Evolutionary conservation across 2,329 filamentous ascomycete species (phyloP), one percentile per base, ranked within the genome.

Genomic region (Penicillium sp.): DNA sequence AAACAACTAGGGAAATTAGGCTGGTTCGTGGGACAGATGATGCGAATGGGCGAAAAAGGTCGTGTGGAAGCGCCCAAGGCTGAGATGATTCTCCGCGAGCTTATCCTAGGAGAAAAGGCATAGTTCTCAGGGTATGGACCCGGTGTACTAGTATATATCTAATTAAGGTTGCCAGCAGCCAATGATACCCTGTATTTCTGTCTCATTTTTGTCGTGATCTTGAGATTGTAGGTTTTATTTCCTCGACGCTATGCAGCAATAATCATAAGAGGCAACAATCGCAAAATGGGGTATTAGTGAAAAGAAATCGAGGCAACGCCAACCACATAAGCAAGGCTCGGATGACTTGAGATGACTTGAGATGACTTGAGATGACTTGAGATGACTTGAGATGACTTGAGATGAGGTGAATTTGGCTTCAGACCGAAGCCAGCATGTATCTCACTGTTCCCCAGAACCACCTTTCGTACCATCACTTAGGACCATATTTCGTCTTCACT

Each of bases 11-110:
- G 85, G n/a, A 90, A 90, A 71, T 70, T 88, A 7, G 86, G 85
- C 65, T 90, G 83, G 77, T 83, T 90, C 63, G 82, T 90, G 14
- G 87, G 87, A 11, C 84, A 88, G 70, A 88, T 90, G 83, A 86
- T 89, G 74, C 78, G 83, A 45, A 74, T 76, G 79, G 48, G 48
- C 24, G 48, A 81, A 27, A 83, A 85, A 57, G 86, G 86, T 1
- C 83, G 83, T 1, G 81, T 89, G 7, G 85, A 89, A 33, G 48
- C 48, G n/a, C 48, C 48, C 16, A 50, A 37, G 16, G 48, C 48
- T 6, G 48, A 50, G n/a, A 73, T 75, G 56, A 76, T 84, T 11
- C 69, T 89, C 33, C 76, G 77, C 55, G 75, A 79, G 65, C 64
- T 85, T 44, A 73, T 41, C 6, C 39, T 41, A 13, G 39, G 19